Evolutionary conservation across 768 basidiomycete genomes (phyloP).

Genomic region (Dioszegia aurantiaca): DNA sequence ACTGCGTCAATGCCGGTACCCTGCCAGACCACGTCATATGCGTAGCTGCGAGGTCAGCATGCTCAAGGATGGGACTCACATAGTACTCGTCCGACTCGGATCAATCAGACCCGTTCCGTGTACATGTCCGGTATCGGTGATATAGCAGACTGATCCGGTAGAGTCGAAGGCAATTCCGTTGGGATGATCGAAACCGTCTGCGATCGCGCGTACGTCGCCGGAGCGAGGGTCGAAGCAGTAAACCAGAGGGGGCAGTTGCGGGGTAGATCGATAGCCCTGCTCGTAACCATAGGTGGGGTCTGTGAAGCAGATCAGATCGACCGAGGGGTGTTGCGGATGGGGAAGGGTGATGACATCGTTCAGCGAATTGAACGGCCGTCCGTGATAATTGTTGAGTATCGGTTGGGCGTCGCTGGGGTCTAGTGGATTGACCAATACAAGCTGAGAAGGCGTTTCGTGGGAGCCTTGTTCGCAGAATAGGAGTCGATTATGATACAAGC

Average conservation of each 20-base stretch:
- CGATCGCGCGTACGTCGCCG: slow-evolving; percentile 18
- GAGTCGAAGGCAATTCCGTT: slow-evolving; percentile 31
- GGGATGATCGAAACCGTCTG: slow-evolving; percentile 32
- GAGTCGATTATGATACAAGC: slow-evolving; percentile 15
- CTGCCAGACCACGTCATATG: slow-evolving; percentile 24
- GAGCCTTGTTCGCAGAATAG: slow-evolving; percentile 33
- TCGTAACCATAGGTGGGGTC: slow-evolving; percentile 31
- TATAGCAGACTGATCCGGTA: slow-evolving; percentile 23
- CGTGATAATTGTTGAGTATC: slow-evolving; percentile 30
- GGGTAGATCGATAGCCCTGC: slow-evolving; percentile 19
- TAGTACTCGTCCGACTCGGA: slow-evolving; percentile 20
- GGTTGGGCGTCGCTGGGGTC: slow-evolving; percentile 2
- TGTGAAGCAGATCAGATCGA: slow-evolving; percentile 22
- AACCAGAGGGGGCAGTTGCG: slow-evolving; percentile 24
- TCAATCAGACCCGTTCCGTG: slow-evolving; percentile 20
- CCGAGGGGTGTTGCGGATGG: slow-evolving; percentile 8
- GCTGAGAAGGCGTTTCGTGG: slow-evolving; percentile 10
- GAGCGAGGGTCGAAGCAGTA: slow-evolving; percentile 24
- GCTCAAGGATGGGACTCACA: slow-evolving; percentile 13
- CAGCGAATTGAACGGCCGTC: slow-evolving; percentile 31
- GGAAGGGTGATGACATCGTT: slow-evolving; percentile 32
- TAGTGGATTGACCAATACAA: slow-evolving; percentile 21
- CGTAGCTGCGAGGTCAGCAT: slow-evolving; percentile 16
- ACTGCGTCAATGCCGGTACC: slow-evolving; percentile 1
- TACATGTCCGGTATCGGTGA: slow-evolving; percentile 32